Evolutionary conservation across 257 asterid species (phyloP).

Genomic region (Knoxia roxburghii): DNA sequence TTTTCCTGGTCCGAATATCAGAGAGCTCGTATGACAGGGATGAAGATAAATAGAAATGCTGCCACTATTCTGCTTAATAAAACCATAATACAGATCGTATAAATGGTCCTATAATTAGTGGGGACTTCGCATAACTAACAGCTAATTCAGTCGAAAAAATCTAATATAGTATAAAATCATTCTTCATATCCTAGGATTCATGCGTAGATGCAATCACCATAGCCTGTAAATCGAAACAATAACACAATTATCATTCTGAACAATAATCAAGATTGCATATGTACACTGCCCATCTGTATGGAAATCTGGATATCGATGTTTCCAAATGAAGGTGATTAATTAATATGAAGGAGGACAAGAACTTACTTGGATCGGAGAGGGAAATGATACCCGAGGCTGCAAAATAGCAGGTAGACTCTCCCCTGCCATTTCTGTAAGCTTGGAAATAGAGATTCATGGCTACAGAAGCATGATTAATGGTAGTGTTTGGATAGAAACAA

Average conservation of each 20-base stretch:
- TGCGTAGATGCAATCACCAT: conserved; percentile 37
- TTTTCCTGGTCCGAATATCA: background rate
- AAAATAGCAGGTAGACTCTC: conserved; percentile 43
- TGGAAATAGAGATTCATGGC: conserved; percentile 61
- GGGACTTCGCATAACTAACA: background rate
- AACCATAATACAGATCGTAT: background rate
- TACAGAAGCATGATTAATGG: conserved; percentile 53
- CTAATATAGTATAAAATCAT: background rate
- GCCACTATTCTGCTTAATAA: background rate
- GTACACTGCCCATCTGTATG: background rate
- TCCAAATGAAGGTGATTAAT: no score
- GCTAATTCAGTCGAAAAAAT: background rate
- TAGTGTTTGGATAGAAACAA: conserved; percentile 36
- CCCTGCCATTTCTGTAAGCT: conserved; percentile 32
- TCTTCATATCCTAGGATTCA: background rate
- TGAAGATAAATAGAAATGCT: no score
- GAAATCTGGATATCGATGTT: background rate
- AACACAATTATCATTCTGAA: background rate
- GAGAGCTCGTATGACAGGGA: no score
- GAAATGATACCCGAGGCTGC: conserved; percentile 39
- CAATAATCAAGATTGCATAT: background rate
- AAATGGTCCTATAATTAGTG: background rate
- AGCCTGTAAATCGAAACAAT: conserved; percentile 35
- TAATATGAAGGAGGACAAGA: no score
- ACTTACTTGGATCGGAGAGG: conserved; percentile 48